Conservation (phyloP, 2,329 filamentous ascomycete species). For the Trichoderma pleuroti region DNA sequence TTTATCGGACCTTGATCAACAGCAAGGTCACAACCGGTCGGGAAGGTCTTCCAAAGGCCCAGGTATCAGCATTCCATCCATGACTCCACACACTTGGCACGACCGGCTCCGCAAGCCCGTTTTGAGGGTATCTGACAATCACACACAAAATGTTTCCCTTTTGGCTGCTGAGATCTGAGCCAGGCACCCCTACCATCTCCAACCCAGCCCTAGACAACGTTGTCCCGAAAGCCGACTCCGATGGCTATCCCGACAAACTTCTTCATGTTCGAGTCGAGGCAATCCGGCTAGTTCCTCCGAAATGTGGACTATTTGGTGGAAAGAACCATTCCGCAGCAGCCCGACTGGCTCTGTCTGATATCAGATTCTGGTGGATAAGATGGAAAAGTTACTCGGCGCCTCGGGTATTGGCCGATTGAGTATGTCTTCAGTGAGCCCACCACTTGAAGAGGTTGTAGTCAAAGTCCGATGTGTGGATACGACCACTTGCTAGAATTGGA, state of each 20-base stretch:
- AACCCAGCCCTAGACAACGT: constrained; percentile 7
- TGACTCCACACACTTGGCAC: not conserved
- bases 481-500: not conserved
- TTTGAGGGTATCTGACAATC: not conserved
- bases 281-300: not conserved
- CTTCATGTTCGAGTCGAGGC: not conserved
- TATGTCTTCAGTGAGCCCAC: not conserved
- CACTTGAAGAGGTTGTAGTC: not conserved
- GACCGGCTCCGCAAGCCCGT: not conserved
- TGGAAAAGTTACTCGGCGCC: not conserved
- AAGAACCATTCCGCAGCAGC: not conserved
- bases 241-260: not conserved
- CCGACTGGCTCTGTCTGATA: constrained; percentile 1
- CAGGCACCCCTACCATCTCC: constrained; percentile 8
- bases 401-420: not conserved
- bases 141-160: constrained; percentile 1
- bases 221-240: constrained; percentile 18
- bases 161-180: constrained; percentile 15
- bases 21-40: not conserved
- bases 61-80: not conserved
- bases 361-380: constrained; percentile 1
- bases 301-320: not conserved
- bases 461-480: not conserved
- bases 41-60: constrained; percentile 1
- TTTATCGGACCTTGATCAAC: not conserved